Percentiles rank a stretch among this genome's conserved stretches.
Evolutionary conservation across 306 rosid species (phyloP).

Genomic region (Rosa chinensis): DNA sequence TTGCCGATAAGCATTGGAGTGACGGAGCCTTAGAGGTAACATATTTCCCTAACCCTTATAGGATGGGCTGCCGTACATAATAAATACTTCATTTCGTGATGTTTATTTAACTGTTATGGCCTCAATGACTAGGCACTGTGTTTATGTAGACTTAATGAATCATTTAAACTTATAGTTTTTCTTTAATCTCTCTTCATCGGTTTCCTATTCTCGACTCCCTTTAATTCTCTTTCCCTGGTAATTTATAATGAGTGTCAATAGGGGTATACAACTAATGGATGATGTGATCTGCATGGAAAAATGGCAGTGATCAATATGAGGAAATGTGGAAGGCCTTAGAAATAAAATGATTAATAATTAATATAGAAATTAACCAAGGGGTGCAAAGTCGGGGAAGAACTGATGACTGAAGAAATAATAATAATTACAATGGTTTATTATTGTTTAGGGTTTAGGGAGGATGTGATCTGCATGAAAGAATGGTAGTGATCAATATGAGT

Average conservation of each 20-base stretch:
- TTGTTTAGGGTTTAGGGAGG: not conserved
- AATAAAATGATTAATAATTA: not conserved
- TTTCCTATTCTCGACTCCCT: not conserved
- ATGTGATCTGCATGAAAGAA: not conserved
- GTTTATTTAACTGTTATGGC: not conserved
- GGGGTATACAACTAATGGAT: not conserved
- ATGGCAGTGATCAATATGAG: not conserved
- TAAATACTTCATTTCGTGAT: not conserved
- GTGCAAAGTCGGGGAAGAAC: not conserved
- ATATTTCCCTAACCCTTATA: not conserved
- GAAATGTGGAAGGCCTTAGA: not conserved
- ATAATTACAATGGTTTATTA: not conserved
- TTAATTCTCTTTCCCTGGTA: not conserved
- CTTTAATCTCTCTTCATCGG: not conserved
- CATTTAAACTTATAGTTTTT: not conserved
- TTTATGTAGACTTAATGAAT: not conserved
- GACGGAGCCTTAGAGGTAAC: slow-evolving; percentile 96
- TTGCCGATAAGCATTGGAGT: slow-evolving; percentile 96
- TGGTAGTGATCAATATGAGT: not conserved
- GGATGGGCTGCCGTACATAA: not conserved
- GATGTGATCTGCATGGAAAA: not conserved
- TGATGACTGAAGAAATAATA: not conserved
- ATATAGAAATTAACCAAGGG: not conserved
- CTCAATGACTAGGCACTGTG: not conserved
- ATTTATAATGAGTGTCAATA: not conserved